Base-by-base conservation (phyloP, 1,139 yeast genomes). In the Candida albicans region DNA sequence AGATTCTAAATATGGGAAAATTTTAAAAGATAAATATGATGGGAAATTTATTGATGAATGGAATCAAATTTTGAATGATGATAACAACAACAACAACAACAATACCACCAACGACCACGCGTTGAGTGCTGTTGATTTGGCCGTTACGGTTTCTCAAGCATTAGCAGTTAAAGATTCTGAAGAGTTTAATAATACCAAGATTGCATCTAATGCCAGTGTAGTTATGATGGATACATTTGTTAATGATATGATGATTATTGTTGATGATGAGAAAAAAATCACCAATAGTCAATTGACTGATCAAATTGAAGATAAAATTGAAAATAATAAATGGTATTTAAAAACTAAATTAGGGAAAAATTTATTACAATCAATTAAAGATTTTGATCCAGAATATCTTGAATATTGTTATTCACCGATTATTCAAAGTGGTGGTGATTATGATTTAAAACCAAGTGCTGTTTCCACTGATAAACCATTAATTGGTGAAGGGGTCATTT, bases 321-420 rank as follows among this genome's bases (percentile, higher is more conserved):
- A 90, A 47, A 87, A 82, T 55, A 74, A 76, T 47, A 82, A 79
- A 57, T 87, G 89, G 73, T 80, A 85, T 63, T 66, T 76, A 53
- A 86, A 84, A 56, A 64, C 81, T 8, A 76, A 82, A 8, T 60
- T 79, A 37, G 91, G 86, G 50, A 75, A 82, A 52, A 78, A 76
- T 46, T 60, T 78, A 28, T 62, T 70, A 48, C 74, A 68, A 34
- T 69, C 67, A 31, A 53, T 59, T 44, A 58, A 69, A 39, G 82
- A 81, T 44, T 86, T 89, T 54, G 96, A 89, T 57, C 73, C 86
- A 3, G 83, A 81, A 49, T 81, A 82, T 51, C 68, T 93, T 31
- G 98, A 93, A 64, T 93, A 97, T 97, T 87, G 96, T 55, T 90
- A 89, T 64, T 82, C 90, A 39, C 98, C 99, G 27, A 87, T 89